Base-by-base conservation (phyloP, 208 protist genomes). In the Leishmania tropica region DNA sequence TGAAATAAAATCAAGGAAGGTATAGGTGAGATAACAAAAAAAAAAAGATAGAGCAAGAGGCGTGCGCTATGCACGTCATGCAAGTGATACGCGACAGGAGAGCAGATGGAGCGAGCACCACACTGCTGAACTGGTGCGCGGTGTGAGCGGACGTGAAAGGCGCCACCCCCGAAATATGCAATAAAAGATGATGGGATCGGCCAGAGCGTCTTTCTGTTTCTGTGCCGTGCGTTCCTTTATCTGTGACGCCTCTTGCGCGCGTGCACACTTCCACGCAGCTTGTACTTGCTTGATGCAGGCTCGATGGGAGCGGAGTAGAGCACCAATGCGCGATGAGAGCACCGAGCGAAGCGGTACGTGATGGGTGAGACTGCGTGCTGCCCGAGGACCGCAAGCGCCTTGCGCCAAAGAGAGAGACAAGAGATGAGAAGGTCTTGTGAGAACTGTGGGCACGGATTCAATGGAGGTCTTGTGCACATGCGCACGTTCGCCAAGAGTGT, bases 1-100 rank as follows among this genome's bases (percentile, higher is more conserved):
- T 51, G 53, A 54, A 28, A 35, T 70, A 7, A 40, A 75, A 83
- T 58, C 0, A 62, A 85, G 75, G 71, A 54, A 79, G 71, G 79
- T 1, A 37, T 1, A 48, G 73, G 62, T 54, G 67, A 10, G 3
- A 71, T 8, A 17, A 47, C 31, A 37, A 47, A 64, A 40, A 47
- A 31, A 81, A 58, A 48, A 45, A 19, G 2, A 67, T 35, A 37
- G 31, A 19, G 6, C 62, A n/a, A 67, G 13, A 67, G 31, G 15
- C 31, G 2, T 11, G 62, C 13, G 62, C 31, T 1, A 1, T 67
- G 58, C 15, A 17, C 31, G 62, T 42, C 13, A 67, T 37, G 28
- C 62, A 71, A n/a, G 65, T 42, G 37, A 48, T 24, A 17, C 3
- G 65, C 4, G 4, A 67, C 15, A 40, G 31, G 31, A 21, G n/a